Evolutionary conservation across 768 basidiomycete species (phyloP).

Genomic region (Floccularia luteovirens): DNA sequence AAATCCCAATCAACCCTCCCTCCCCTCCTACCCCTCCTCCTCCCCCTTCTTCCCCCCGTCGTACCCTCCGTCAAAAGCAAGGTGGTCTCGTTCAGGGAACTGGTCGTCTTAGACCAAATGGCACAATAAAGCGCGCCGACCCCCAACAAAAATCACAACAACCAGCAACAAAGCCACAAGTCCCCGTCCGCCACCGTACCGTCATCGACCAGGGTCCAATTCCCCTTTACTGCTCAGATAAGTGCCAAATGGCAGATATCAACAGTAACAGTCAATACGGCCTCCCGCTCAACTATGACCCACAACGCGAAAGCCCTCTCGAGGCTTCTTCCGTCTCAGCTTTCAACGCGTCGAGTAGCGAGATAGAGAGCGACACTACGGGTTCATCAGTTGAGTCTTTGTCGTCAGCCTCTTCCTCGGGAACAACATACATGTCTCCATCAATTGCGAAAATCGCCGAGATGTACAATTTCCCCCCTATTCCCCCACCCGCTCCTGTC

Average conservation of each 20-base stretch:
- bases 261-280: conserved; percentile 27
- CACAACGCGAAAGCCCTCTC: conserved; percentile 31
- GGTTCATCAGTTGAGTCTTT: conserved; percentile 28
- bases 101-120: conserved; percentile 52
- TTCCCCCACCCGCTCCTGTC: conserved; percentile 45
- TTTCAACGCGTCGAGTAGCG: conserved; percentile 1
- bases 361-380: too few species aligned
- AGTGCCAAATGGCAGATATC: conserved; percentile 59
- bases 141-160: conserved; percentile 11
- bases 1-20: conserved; percentile 33
- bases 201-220: conserved; percentile 78
- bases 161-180: conserved; percentile 15
- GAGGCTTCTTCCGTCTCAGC: conserved; percentile 18
- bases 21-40: conserved; percentile 19
- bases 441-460: conserved; percentile 23
- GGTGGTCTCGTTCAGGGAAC: conserved; percentile 59
- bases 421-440: conserved; percentile 14
- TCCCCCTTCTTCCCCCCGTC: conserved; percentile 29
- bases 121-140: conserved; percentile 35
- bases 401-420: conserved; percentile 9
- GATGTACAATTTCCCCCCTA: conserved; percentile 39
- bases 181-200: conserved; percentile 43
- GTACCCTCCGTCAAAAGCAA: conserved; percentile 27
- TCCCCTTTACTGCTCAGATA: conserved; percentile 79
- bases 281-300: conserved; percentile 40